A percentile compares a stretch with the other conserved stretches of the same genome.
These are phyloP conservation scores for Purpureocillium lavendulum DNA, from an alignment of 2,329 filamentous ascomycete species.

Conservation along the genomic window DNA sequence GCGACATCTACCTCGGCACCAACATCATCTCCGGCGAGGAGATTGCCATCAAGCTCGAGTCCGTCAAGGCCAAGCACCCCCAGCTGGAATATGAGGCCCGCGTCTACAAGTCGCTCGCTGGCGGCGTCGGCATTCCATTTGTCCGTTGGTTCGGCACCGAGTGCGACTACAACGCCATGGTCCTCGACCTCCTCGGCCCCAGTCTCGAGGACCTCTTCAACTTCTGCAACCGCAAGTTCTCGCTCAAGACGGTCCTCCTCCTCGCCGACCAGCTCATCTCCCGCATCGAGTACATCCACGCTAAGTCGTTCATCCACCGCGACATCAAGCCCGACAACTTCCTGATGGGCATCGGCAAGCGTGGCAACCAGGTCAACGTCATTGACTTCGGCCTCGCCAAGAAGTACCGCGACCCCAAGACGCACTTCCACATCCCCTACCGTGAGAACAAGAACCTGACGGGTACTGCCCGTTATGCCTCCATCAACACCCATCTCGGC, in stretches of 20 bases:
- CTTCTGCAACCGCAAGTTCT: constrained; percentile 99
- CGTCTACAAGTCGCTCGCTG: constrained; percentile 83
- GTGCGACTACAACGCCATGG: constrained; percentile 99
- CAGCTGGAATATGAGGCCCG: constrained; percentile 98
- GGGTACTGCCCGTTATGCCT: constrained; percentile 95
- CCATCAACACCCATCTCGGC: constrained; percentile 97
- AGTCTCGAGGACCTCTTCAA: constrained; percentile 98
- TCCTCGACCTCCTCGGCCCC: constrained; percentile 90
- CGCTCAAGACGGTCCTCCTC: constrained; percentile 92
- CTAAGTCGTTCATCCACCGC: constrained; percentile 98
- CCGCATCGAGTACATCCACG: constrained; percentile 98
- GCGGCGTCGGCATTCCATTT: constrained; percentile 95
- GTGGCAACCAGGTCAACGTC: constrained; percentile 98
- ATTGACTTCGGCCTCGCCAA: constrained; percentile 99
- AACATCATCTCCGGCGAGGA: constrained; percentile 99
- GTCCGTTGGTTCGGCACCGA: constrained; percentile 99
- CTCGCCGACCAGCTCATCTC: constrained; percentile 98
- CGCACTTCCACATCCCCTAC: constrained; percentile 98
- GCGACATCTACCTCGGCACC: constrained; percentile 97
- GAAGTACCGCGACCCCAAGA: constrained; percentile 99
- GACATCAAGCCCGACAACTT: constrained; percentile 99
- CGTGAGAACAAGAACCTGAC: constrained; percentile 99
- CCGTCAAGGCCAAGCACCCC: constrained; percentile 98
- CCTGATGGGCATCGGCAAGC: constrained; percentile 98
- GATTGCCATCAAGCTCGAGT: constrained; percentile 99